Evolutionary conservation across 2,329 filamentous ascomycete species (phyloP), one percentile per base, ranked within the genome.

Genomic region (Ceratocystis papillata): DNA sequence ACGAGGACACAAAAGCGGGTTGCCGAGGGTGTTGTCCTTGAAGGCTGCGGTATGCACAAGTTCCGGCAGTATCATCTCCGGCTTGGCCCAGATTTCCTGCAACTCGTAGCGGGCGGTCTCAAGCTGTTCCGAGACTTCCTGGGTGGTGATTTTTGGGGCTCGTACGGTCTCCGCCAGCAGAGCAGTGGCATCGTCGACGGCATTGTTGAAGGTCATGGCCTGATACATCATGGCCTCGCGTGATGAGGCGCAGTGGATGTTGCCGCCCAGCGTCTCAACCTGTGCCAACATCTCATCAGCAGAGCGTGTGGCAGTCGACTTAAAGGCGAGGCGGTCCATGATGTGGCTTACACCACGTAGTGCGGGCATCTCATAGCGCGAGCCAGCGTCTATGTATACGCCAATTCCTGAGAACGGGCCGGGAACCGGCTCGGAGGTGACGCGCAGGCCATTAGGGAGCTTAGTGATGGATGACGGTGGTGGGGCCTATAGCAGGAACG

Each of bases 181-280:
- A 37, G 82, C 90, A 28, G 96, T 84, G 12, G 93, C 90, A 7
- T 85, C 85, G 5, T 89, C 87, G 7, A 99, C 91, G 20, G 90
- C 87, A 30, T 87, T 87, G 79, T 99, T 99, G 83, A 99, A 99
- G 37, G 92, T 96, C 30, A 94, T 94, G 1, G 91, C 90, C 76
- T 99, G 94, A 79, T 99, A 99, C 94, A 99, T 99, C 77, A 99
- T 84, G 66, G 90, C 90, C 77, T 99, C 94, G 70, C 94, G 83
- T 1, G 91, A 96, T 1, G 92, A 96, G 10, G 93, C 92, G 77
- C 94, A 99, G 77, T 97, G 92, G 68, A 99, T 93, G 75, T 96
- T 96, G 41, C 94, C 94, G 45, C 94, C 94, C 2, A 99, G 80
- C 0, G 86, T 87, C 76, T 97, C 94, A 44, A 96, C 82, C 44